Evolutionary conservation across 345 rosid species (phyloP).

Genomic region (Zanthoxylum bungeanum): DNA sequence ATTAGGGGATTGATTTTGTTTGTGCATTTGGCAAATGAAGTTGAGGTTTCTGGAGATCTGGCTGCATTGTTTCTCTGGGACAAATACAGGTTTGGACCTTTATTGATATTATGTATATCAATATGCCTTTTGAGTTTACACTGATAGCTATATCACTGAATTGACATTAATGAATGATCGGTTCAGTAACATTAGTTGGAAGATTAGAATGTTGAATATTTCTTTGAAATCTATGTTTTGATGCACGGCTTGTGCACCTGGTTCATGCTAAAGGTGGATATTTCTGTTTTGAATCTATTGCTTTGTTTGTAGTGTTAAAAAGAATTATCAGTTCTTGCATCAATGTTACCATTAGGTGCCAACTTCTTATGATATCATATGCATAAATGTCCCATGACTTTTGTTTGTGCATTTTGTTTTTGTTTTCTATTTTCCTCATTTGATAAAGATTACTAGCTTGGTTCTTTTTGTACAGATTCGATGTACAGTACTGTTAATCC

Average conservation of each 20-base stretch:
- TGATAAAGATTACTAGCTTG: constrained; percentile 25
- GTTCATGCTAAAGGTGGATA: background rate
- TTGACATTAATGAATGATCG: background rate
- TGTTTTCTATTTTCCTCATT: no score
- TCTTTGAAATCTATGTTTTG: background rate
- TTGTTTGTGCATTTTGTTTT: background rate
- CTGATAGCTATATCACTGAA: background rate
- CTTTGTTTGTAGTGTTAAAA: background rate
- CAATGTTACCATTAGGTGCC: background rate
- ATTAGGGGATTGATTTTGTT: constrained; percentile 25
- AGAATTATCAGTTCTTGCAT: background rate
- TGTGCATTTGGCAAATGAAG: constrained; percentile 48
- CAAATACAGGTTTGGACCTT: constrained; percentile 40
- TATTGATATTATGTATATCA: background rate
- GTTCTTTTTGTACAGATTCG: constrained; percentile 40
- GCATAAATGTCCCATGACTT: background rate
- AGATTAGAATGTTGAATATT: background rate
- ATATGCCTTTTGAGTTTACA: background rate
- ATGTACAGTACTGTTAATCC: constrained; percentile 7
- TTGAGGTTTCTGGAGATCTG: constrained; percentile 46
- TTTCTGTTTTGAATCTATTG: background rate
- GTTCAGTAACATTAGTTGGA: background rate
- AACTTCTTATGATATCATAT: background rate
- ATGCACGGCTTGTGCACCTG: background rate
- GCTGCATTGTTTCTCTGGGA: constrained; percentile 33